Evolutionary conservation across 2,329 filamentous ascomycete genomes (phyloP).

Genomic region (Cercospora citrullina): DNA sequence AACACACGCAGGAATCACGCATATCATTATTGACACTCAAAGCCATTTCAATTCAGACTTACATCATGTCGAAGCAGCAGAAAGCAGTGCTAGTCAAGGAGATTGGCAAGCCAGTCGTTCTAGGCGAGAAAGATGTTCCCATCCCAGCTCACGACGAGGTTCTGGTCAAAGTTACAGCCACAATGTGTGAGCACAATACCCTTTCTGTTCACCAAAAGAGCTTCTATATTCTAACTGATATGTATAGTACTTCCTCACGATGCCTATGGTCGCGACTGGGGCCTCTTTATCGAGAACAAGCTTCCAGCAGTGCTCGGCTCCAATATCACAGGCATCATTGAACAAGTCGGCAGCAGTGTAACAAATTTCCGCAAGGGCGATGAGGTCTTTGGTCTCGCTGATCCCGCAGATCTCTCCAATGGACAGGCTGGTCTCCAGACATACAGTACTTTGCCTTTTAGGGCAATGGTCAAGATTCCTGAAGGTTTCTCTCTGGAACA

Average conservation of each 20-base stretch:
- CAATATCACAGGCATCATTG: conserved; percentile 13
- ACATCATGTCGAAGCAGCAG: conserved; percentile 1
- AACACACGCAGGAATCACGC: neutral
- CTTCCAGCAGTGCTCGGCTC: conserved; percentile 12
- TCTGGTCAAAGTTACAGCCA: conserved; percentile 14
- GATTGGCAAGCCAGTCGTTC: conserved; percentile 12
- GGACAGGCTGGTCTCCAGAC: conserved; percentile 5
- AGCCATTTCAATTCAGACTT: neutral
- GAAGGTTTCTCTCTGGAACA: neutral
- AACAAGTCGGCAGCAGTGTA: conserved; percentile 3
- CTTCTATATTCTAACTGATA: neutral
- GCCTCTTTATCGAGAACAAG: conserved; percentile 13
- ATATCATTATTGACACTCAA: neutral
- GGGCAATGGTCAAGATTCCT: neutral
- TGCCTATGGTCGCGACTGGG: conserved; percentile 19
- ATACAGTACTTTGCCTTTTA: neutral
- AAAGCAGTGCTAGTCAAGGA: conserved; percentile 13
- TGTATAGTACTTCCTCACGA: conserved; percentile 18
- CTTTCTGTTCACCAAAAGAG: neutral
- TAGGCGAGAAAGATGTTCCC: conserved; percentile 7
- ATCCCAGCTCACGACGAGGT: conserved; percentile 13
- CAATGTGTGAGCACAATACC: conserved; percentile 10
- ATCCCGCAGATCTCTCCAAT: neutral
- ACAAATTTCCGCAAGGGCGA: conserved; percentile 2
- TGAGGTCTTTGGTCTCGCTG: conserved; percentile 2